phyloP scores from a whole-genome alignment of 768 basidiomycete genomes.

The Tylopilus subfusipes region DNA sequence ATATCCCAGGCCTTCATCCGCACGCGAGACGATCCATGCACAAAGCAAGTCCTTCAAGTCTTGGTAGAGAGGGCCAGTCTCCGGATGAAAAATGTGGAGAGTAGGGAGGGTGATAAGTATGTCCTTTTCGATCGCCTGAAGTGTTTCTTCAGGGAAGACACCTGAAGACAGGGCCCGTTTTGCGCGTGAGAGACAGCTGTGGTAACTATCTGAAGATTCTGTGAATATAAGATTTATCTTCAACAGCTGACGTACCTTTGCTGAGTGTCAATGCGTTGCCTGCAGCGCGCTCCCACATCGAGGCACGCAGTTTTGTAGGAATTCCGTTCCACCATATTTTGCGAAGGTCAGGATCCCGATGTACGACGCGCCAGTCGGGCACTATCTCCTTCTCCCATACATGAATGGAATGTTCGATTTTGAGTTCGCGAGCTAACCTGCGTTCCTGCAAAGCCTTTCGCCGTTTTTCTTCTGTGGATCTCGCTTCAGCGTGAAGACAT shows the following conservation, averaged over 20 bases:
- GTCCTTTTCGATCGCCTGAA: slow-evolving; percentile 70
- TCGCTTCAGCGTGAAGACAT: slow-evolving; percentile 3
- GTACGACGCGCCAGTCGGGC: slow-evolving; percentile 78
- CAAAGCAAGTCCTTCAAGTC: slow-evolving; percentile 82
- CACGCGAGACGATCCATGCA: slow-evolving; percentile 85
- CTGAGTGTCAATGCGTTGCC: slow-evolving; percentile 80
- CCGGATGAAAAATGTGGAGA: slow-evolving; percentile 75
- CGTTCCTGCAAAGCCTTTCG: slow-evolving; percentile 60
- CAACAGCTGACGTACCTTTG: slow-evolving; percentile 53
- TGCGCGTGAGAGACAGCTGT: slow-evolving; percentile 67
- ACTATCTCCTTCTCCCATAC: slow-evolving; percentile 77
- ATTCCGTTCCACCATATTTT: slow-evolving; percentile 88
- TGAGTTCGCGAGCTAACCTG: slow-evolving; percentile 58
- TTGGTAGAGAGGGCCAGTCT: slow-evolving; percentile 73
- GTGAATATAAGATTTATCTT: slow-evolving; percentile 3
- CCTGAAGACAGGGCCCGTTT: slow-evolving; percentile 64
- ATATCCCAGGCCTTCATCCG: slow-evolving; percentile 80
- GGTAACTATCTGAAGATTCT: slow-evolving; percentile 53
- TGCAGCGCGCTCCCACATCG: slow-evolving; percentile 81
- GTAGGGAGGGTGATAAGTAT: slow-evolving; percentile 69
- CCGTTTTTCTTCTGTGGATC: slow-evolving; percentile 62
- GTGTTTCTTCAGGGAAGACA: slow-evolving; percentile 59
- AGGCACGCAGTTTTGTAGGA: slow-evolving; percentile 73
- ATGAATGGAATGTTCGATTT: slow-evolving; percentile 64
- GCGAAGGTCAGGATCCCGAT: slow-evolving; percentile 60